Percentiles rank a stretch among this genome's conserved stretches.
Conservation (phyloP, 2,329 filamentous ascomycete genomes). For the Alternaria sp. region DNA sequence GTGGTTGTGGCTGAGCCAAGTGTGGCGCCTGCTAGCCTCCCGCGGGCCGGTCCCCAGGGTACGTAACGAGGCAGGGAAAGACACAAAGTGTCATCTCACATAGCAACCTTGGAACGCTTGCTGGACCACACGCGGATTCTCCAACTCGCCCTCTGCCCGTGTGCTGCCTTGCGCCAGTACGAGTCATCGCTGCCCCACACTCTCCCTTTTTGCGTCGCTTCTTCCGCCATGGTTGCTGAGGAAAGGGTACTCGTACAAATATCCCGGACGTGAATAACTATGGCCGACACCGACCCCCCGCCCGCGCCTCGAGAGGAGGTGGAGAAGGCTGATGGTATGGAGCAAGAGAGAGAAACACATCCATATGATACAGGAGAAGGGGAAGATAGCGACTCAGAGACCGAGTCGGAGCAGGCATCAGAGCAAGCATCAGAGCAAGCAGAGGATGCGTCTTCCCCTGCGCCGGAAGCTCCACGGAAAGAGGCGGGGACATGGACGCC, state of each 20-base stretch:
- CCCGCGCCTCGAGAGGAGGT: slow-evolving; percentile 20
- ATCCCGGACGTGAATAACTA: slow-evolving; percentile 34
- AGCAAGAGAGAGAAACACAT: not conserved
- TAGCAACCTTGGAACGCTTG: not conserved
- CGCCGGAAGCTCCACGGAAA: slow-evolving; percentile 27
- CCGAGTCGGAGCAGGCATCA: slow-evolving; percentile 32
- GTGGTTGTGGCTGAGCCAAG: not conserved
- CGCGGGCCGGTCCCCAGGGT: slow-evolving; percentile 28
- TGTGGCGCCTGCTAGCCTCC: slow-evolving; percentile 13
- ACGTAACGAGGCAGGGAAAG: slow-evolving; percentile 31
- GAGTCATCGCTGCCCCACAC: slow-evolving; percentile 10
- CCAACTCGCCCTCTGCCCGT: not conserved
- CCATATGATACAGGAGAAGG: slow-evolving; percentile 1
- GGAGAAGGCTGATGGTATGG: slow-evolving; percentile 13
- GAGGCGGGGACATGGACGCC: slow-evolving; percentile 32
- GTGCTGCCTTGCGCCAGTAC: slow-evolving; percentile 17
- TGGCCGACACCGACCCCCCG: slow-evolving; percentile 46
- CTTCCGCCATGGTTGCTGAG: slow-evolving; percentile 39
- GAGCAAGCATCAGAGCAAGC: slow-evolving; percentile 18
- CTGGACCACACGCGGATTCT: not conserved
- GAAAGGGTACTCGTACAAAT: slow-evolving; percentile 27
- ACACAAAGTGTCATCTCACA: slow-evolving; percentile 37
- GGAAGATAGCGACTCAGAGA: slow-evolving; percentile 24
- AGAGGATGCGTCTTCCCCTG: slow-evolving; percentile 25
- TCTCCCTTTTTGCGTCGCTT: slow-evolving; percentile 18